These are phyloP conservation scores for Botrytis pseudocinerea DNA, from an alignment of 2,329 filamentous ascomycete species.

Conservation along the genomic window DNA sequence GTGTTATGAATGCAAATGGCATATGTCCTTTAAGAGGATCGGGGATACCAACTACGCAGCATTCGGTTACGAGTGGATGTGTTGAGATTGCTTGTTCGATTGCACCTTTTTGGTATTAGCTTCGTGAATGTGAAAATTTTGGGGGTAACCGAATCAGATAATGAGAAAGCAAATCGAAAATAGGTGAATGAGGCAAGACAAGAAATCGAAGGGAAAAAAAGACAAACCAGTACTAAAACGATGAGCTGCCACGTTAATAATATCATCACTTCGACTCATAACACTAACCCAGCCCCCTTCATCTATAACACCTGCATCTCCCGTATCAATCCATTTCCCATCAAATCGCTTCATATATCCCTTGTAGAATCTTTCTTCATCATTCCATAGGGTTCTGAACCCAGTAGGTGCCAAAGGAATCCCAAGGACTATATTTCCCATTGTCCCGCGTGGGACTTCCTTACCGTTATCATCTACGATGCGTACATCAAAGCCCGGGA, in stretches of 20 bases:
- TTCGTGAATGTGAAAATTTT: not conserved
- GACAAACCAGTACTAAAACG: constrained; percentile 77
- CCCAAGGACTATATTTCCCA: constrained; percentile 89
- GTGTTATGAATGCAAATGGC: constrained; percentile 83
- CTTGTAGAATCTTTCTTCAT: constrained; percentile 81
- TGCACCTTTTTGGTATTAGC: constrained; percentile 54
- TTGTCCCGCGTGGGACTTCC: constrained; percentile 68
- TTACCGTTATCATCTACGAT: constrained; percentile 79
- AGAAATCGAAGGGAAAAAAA: not conserved
- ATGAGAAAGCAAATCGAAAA: not conserved
- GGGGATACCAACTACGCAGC: constrained; percentile 82
- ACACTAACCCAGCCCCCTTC: constrained; percentile 66
- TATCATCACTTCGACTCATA: constrained; percentile 72
- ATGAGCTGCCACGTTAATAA: constrained; percentile 95
- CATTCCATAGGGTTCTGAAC: constrained; percentile 82
- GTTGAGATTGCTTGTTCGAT: constrained; percentile 90
- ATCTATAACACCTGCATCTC: constrained; percentile 86
- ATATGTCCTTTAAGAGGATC: constrained; percentile 86
- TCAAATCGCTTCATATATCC: constrained; percentile 81
- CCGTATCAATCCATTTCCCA: constrained; percentile 85
- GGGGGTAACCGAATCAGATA: not conserved
- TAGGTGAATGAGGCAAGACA: not conserved
- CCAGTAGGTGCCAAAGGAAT: constrained; percentile 83
- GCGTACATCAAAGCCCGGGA: constrained; percentile 87
- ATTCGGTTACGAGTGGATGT: constrained; percentile 77